Evolutionary conservation across 176 grass and related monocot species (phyloP).

Genomic region (Oryza glaberrima): DNA sequence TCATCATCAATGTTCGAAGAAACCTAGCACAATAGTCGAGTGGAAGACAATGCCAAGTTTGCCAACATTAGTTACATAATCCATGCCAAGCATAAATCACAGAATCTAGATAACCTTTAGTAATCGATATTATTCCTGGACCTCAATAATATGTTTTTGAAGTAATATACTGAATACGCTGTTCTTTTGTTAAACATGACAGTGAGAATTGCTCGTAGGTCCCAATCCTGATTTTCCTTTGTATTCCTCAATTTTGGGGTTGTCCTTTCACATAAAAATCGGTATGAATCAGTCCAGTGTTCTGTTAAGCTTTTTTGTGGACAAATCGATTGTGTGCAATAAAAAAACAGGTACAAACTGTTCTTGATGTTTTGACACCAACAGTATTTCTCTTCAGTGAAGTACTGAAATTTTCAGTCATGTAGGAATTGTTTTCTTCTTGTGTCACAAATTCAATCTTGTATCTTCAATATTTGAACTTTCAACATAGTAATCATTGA

Average conservation of each 20-base stretch:
- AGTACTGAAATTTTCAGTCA: neutral
- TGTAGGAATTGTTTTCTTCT: neutral
- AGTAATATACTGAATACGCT: neutral
- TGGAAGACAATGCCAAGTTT: too few species aligned
- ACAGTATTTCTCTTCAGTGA: neutral
- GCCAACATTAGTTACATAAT: too few species aligned
- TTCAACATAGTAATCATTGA: conserved; percentile 12
- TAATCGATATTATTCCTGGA: too few species aligned
- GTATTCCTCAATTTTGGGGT: conserved; percentile 1
- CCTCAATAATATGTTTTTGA: neutral
- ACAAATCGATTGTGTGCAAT: neutral
- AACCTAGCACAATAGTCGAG: too few species aligned
- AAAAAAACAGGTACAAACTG: neutral
- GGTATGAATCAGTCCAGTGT: neutral
- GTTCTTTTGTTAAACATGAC: conserved; percentile 2
- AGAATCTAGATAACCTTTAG: too few species aligned
- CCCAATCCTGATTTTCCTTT: neutral
- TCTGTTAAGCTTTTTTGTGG: neutral
- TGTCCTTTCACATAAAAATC: neutral
- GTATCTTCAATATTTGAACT: conserved; percentile 7
- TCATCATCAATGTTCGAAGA: too few species aligned
- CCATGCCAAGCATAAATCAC: too few species aligned
- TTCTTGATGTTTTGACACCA: neutral
- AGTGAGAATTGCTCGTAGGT: neutral
- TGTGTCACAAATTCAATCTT: neutral